Base-by-base conservation (phyloP, 768 basidiomycete species). In the Termitomyces sp. region DNA sequence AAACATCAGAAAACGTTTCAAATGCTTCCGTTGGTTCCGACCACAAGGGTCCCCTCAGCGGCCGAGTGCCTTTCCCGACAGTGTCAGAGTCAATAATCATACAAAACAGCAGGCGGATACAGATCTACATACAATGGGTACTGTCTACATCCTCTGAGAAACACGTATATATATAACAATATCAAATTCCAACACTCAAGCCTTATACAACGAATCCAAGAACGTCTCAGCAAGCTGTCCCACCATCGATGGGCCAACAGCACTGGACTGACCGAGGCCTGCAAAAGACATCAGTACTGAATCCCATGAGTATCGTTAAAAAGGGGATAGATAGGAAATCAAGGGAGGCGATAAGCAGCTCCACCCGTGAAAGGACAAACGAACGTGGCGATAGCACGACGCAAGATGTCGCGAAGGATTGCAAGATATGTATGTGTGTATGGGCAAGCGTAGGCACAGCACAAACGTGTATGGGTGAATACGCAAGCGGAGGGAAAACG, bases 251-350 rank as follows among this genome's bases (percentile, higher is more conserved):
- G 91, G 89, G 2, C 93, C 94, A 18, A 91, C 85, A 3, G 86
- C 85, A 65, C 87, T 92, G 8, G 91, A 93, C 56, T 86, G 84
- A 44, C 92, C 91, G 30, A 95, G 76, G 66, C 93, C 91, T 93
- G 60, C 47, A 46, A 33, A 14, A 30, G 26, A 20, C 44, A 35
- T 61, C 40, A 33, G 46, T 40, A 12, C 26, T 32, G 18, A 51
- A 16, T 16, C 26, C 14, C 35, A 13, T 50, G 13, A 20, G 26
- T 33, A 10, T 43, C 28, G 51, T 54, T 26, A 35, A 28, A 59
- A 32, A 44, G 41, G 36, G 60, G 49, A 53, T 44, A 56, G 52
- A 20, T 55, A 58, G 10, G 40, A 49, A 54, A 44, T 23, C 23
- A 23, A 23, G 23, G n/a, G 12, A 46, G 5, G 13, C 30, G 50